A percentile compares a stretch with the other conserved stretches of the same genome.
Evolutionary conservation across 2,329 filamentous ascomycete genomes (phyloP).

Genomic region (Aspergillus texensis): DNA sequence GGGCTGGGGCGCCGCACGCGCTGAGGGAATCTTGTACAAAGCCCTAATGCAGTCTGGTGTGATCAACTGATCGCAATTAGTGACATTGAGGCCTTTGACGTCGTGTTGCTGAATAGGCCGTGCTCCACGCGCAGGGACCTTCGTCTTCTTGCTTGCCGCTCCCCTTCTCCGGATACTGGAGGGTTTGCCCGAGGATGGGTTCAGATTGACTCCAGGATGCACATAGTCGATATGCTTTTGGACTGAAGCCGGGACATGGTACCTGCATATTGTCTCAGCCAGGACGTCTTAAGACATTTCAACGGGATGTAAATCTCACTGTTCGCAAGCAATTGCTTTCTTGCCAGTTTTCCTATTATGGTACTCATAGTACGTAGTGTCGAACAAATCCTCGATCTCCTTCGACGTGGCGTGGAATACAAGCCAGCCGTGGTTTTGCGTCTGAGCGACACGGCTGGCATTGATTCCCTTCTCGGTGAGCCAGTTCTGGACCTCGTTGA

Average conservation of each 20-base stretch:
- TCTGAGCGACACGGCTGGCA: slow-evolving; percentile 29
- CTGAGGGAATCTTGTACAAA: slow-evolving; percentile 6
- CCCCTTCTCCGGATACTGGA: neutral
- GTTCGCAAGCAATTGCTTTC: slow-evolving; percentile 42
- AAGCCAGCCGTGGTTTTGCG: slow-evolving; percentile 42
- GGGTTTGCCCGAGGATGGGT: neutral
- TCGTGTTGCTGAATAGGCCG: neutral
- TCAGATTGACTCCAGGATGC: slow-evolving; percentile 2
- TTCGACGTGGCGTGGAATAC: slow-evolving; percentile 42
- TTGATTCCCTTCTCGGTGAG: slow-evolving; percentile 30
- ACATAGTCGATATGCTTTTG: slow-evolving; percentile 11
- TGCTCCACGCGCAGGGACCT: neutral
- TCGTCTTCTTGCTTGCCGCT: neutral
- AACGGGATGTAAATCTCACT: slow-evolving; percentile 28
- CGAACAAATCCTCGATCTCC: slow-evolving; percentile 42
- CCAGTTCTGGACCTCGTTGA: slow-evolving; percentile 33
- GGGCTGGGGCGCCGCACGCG: slow-evolving; percentile 1
- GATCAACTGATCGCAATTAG: slow-evolving; percentile 3
- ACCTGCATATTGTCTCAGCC: neutral
- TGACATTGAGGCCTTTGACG: neutral
- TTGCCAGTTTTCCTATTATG: slow-evolving; percentile 35
- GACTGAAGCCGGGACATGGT: neutral
- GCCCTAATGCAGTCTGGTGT: slow-evolving; percentile 9
- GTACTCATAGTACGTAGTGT: slow-evolving; percentile 44
- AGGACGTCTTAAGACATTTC: fast-evolving